These are phyloP conservation scores for Uronychia binucleata DNA, from an alignment of 73 alveolate species.

Conservation along the genomic window DNA sequence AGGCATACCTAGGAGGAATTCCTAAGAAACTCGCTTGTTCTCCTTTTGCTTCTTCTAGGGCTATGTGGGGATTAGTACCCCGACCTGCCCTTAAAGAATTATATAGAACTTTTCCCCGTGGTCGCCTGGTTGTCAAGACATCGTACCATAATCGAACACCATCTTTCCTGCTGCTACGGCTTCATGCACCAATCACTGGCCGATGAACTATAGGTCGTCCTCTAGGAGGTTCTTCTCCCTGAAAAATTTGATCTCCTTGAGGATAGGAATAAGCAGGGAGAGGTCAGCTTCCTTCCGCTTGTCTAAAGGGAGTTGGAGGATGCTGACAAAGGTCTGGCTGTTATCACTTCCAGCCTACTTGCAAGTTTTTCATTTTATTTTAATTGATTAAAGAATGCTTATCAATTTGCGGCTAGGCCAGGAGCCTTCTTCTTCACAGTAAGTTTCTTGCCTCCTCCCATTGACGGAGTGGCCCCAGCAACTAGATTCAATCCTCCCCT, in stretches of 20 bases:
- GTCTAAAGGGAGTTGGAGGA: not conserved
- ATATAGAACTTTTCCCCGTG: not conserved
- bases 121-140: slow-evolving; percentile 1
- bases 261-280: not conserved
- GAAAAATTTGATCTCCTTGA: not conserved
- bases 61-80: not conserved
- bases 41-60: too few species aligned
- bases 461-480: not conserved
- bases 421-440: not conserved
- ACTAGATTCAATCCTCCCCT: too few species aligned
- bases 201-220: not conserved
- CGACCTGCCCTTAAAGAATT: not conserved
- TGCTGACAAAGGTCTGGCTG: not conserved
- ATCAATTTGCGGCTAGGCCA: not conserved
- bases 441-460: not conserved
- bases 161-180: not conserved
- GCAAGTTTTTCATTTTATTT: not conserved
- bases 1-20: not conserved
- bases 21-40: too few species aligned
- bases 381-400: not conserved
- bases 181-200: not conserved
- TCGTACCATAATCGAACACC: not conserved
- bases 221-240: not conserved
- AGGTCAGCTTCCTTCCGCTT: not conserved
- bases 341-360: not conserved